A percentile compares a stretch with the other conserved stretches of the same genome.
These are phyloP conservation scores for Nyssa sinensis DNA, from an alignment of 148 eudicot genomes.

Conservation along the genomic window DNA sequence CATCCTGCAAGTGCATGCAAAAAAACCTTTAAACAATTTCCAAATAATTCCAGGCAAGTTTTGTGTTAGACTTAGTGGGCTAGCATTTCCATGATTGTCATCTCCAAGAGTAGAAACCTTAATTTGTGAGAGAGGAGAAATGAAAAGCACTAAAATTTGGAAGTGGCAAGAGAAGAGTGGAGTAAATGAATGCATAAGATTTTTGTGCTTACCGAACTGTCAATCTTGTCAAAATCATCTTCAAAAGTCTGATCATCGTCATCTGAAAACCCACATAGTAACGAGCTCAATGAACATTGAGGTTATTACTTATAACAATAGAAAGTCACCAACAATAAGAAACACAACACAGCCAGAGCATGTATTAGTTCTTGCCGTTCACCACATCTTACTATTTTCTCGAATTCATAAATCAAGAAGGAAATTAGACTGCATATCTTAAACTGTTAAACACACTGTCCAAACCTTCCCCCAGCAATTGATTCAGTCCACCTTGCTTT, in stretches of 20 bases:
- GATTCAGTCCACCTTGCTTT: no score
- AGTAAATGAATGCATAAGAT: not conserved
- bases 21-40: not conserved
- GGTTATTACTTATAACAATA: no score
- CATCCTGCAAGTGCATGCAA: conserved; percentile 12
- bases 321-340: not conserved
- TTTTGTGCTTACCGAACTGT: conserved; percentile 44
- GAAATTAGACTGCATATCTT: no score
- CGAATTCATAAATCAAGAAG: no score
- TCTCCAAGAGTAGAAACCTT: not conserved
- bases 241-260: conserved; percentile 44
- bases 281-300: not conserved
- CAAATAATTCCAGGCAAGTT: not conserved
- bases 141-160: not conserved
- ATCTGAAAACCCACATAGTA: conserved; percentile 32
- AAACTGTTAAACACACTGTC: no score
- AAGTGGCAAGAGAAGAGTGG: not conserved
- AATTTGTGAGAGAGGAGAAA: not conserved
- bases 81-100: not conserved
- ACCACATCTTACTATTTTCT: no score
- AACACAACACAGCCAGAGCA: no score
- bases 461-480: no score
- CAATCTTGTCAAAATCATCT: conserved; percentile 74
- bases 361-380: no score
- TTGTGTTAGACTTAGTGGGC: not conserved